Conservation (phyloP, 2,329 filamentous ascomycete species). For the Diplocarpon mali region DNA sequence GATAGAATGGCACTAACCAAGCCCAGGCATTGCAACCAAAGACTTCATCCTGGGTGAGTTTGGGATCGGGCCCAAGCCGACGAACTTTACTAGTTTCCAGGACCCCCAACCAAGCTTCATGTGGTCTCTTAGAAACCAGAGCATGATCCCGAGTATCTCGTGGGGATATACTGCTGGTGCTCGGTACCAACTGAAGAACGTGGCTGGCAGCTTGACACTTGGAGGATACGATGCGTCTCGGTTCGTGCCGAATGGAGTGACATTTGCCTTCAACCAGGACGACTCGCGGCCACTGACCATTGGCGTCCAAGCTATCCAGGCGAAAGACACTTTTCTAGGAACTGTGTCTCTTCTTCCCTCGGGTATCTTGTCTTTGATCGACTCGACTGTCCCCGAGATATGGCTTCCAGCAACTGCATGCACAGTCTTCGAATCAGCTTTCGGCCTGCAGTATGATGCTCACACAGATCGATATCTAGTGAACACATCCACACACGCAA, state of each 20-base stretch:
- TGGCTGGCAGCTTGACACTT: slow-evolving; percentile 30
- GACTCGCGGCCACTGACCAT: slow-evolving; percentile 29
- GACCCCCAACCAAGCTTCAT: slow-evolving; percentile 28
- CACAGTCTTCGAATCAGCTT: slow-evolving; percentile 26
- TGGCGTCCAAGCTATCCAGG: slow-evolving; percentile 27
- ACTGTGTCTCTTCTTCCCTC: slow-evolving; percentile 6
- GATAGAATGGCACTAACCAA: neutral
- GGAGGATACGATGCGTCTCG: slow-evolving; percentile 31
- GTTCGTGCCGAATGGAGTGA: slow-evolving; percentile 28
- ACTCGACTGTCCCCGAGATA: slow-evolving; percentile 27
- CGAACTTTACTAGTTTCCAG: slow-evolving; percentile 30
- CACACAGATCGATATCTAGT: slow-evolving; percentile 27
- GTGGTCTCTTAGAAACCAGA: slow-evolving; percentile 28
- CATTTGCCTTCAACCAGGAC: slow-evolving; percentile 30
- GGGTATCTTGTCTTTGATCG: slow-evolving; percentile 24
- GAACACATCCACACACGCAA: slow-evolving; percentile 20
- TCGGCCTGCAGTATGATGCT: slow-evolving; percentile 19
- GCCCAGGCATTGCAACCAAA: slow-evolving; percentile 10
- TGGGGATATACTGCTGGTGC: slow-evolving; percentile 34
- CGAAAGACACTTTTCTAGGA: slow-evolving; percentile 12
- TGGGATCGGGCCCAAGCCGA: slow-evolving; percentile 29
- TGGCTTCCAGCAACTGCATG: slow-evolving; percentile 28
- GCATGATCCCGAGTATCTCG: slow-evolving; percentile 29
- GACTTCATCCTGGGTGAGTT: slow-evolving; percentile 27
- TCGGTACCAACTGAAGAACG: slow-evolving; percentile 26